Conservation (phyloP, 2,329 filamentous ascomycete species). For the Colletotrichum sp. region DNA sequence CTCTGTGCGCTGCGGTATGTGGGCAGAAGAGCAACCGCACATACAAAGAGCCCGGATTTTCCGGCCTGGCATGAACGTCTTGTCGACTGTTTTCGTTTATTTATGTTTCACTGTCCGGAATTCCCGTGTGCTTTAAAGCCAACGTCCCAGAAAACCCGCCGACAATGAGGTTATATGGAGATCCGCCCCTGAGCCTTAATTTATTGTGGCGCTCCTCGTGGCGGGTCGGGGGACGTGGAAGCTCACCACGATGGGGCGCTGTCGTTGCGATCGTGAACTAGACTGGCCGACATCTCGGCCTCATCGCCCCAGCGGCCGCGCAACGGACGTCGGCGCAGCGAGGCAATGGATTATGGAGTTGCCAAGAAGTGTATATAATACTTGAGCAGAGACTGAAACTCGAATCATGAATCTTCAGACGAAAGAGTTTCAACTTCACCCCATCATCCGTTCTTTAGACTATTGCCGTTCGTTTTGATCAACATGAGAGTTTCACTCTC, state of each 20-base stretch:
- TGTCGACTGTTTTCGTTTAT: not conserved
- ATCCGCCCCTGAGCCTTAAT: not conserved
- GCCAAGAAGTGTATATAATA: conserved; percentile 1
- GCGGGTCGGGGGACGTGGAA: not conserved
- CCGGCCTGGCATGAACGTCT: not conserved
- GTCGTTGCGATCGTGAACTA: not conserved
- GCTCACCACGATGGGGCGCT: conserved; percentile 1
- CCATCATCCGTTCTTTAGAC: not conserved
- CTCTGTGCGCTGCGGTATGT: not conserved
- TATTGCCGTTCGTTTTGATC: not conserved
- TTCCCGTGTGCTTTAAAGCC: not conserved
- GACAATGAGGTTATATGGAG: not conserved
- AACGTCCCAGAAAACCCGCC: not conserved
- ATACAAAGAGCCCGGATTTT: not conserved
- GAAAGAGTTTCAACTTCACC: not conserved
- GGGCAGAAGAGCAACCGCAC: not conserved
- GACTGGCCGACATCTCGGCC: not conserved
- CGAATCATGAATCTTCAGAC: not conserved
- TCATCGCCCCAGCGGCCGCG: conserved; percentile 5
- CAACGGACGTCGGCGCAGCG: not conserved
- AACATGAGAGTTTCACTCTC: conserved; percentile 3
- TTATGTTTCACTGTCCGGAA: not conserved
- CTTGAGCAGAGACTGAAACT: not conserved
- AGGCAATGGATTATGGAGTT: not conserved
- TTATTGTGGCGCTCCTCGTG: not conserved